Base-by-base conservation (phyloP, 768 basidiomycete genomes). In the Agaricus blazei region DNA sequence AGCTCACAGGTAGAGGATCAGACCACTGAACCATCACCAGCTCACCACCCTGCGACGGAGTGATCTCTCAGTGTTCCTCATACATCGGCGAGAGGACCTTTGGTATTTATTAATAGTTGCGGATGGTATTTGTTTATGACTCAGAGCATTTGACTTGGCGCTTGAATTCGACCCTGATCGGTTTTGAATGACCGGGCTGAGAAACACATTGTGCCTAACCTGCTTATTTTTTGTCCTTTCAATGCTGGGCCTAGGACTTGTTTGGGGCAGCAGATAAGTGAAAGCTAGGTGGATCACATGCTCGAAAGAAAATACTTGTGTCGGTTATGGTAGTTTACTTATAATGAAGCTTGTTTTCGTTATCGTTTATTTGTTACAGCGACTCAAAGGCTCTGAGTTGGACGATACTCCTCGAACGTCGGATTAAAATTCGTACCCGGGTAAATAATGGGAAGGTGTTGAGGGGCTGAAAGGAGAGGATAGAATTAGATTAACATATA, bases 341-440 rank as follows among this genome's bases (percentile, higher is more conserved):
- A 81, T 64, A 76, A 81, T 61, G 77, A 79, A 63, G 69, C 75
- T 9, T 79, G 80, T 0, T 84, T 78, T 63, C 19, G 79, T 83
- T 66, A 68, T 85, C 19, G 69, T 82, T 48, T 70, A 77, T 8
- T 64, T 84, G 1, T 61, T 85, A 8, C 83, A 85, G 62, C 63
- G 60, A 8, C 82, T 82, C 63, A 72, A 74, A 26, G 60, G 54
- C 1, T 66, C 82, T 59, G 59, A 62, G 24, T 64, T 82, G 5
- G 76, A 71, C 34, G 59, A 63, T 43, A 69, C 70, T 0, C 69
- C 67, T 5, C 74, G 73, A 29, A 66, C 59, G 0, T 58, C 66
- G 71, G 72, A 67, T 23, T 67, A 71, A 0, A 65, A 67, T 27
- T 75, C 76, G 2, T 79, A 80, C 0, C 60, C 64, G 4, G 70